Conservation (phyloP, 2,329 filamentous ascomycete genomes). For the Sclerotinia sclerotiorum region DNA sequence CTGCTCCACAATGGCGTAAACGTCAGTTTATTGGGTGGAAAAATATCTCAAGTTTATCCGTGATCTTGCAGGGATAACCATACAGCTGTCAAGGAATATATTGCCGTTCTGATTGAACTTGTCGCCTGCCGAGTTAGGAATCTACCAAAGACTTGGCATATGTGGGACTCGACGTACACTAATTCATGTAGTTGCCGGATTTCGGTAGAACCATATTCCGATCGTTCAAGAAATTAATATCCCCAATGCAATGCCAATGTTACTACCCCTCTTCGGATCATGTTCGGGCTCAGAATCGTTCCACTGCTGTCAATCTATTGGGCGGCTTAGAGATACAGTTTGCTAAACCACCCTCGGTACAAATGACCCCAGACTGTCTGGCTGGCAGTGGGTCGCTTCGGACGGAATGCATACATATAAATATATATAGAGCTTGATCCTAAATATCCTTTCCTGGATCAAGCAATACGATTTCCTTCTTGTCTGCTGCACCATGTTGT, state of each 20-base stretch:
- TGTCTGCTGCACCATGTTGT: constrained; percentile 3
- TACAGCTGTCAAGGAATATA: background rate
- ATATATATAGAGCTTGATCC: constrained; percentile 7
- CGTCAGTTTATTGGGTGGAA: constrained; percentile 7
- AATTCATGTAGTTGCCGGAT: background rate
- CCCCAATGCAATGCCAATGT: background rate
- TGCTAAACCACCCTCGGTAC: background rate
- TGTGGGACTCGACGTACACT: background rate
- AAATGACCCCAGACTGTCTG: background rate
- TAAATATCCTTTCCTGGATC: background rate
- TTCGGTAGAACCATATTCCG: constrained; percentile 6
- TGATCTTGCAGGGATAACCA: background rate
- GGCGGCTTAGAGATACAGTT: background rate
- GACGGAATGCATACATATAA: background rate
- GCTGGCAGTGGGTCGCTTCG: constrained; percentile 10
- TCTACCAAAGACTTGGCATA: background rate
- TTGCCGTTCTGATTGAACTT: background rate
- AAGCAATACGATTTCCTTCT: background rate
- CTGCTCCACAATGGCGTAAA: background rate
- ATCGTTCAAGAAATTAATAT: background rate
- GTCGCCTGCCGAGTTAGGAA: background rate
- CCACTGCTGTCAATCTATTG: constrained; percentile 15
- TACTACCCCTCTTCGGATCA: constrained; percentile 8
- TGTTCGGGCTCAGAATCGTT: constrained; percentile 13
- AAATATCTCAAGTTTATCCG: background rate